Percentiles rank a stretch among this genome's conserved stretches.
Conservation (phyloP, 2,329 filamentous ascomycete genomes). For the Aspergillus neoniger region DNA sequence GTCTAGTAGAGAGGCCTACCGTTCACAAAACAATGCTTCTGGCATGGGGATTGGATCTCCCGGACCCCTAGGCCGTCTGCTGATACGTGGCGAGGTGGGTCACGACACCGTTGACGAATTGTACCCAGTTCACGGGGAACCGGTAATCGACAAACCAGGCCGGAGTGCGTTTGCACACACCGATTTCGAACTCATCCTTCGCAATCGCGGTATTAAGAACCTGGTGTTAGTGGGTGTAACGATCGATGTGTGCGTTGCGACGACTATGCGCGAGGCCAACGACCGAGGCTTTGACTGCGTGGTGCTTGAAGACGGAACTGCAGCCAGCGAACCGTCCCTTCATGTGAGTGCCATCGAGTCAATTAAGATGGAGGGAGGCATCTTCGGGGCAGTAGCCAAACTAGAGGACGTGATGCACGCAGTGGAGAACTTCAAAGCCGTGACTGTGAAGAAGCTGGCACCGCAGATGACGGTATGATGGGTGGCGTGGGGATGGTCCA, state of each 20-base stretch:
- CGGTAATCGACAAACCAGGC: slow-evolving; percentile 58
- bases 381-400: slow-evolving; percentile 45
- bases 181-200: slow-evolving; percentile 55
- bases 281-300: slow-evolving; percentile 59
- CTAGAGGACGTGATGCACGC: slow-evolving; percentile 44
- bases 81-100: slow-evolving; percentile 60
- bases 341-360: slow-evolving; percentile 47
- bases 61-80: slow-evolving; percentile 59
- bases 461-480: slow-evolving; percentile 39
- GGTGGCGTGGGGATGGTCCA: too few species aligned
- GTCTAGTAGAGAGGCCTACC: slow-evolving; percentile 55
- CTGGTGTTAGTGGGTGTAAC: slow-evolving; percentile 57
- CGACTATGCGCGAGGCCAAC: slow-evolving; percentile 58
- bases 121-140: slow-evolving; percentile 50
- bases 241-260: slow-evolving; percentile 58
- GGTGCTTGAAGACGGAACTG: slow-evolving; percentile 53
- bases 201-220: slow-evolving; percentile 55
- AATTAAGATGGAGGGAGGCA: slow-evolving; percentile 51
- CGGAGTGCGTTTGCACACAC: slow-evolving; percentile 57
- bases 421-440: slow-evolving; percentile 45
- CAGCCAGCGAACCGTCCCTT: slow-evolving; percentile 44
- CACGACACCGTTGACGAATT: slow-evolving; percentile 60
- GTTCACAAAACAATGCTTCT: slow-evolving; percentile 55
- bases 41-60: slow-evolving; percentile 54
- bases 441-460: slow-evolving; percentile 46